Conservation (phyloP, 2,329 filamentous ascomycete genomes). For the Capronia coronata region DNA sequence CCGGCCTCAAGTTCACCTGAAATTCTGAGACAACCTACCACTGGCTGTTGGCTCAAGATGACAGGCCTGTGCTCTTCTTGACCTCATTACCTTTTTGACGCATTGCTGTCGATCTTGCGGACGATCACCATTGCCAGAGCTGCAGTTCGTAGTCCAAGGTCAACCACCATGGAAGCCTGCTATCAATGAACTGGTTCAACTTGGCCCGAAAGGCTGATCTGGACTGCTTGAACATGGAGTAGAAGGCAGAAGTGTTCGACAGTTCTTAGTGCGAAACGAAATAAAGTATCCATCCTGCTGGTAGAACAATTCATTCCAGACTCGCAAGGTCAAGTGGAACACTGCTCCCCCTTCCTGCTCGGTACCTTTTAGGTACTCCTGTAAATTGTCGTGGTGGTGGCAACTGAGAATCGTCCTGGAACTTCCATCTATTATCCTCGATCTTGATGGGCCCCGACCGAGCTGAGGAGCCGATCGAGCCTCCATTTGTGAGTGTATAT, state of each 20-base stretch:
- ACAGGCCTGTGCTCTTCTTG: no score
- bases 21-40: background rate
- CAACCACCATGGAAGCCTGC: no score
- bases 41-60: background rate
- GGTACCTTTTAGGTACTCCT: conserved; percentile 69
- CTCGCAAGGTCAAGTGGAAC: conserved; percentile 71
- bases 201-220: no score
- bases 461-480: conserved; percentile 24
- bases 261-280: background rate
- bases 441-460: conserved; percentile 39
- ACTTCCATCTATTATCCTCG: conserved; percentile 77
- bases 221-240: no score
- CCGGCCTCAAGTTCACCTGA: background rate
- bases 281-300: background rate
- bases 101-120: background rate
- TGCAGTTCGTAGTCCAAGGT: no score
- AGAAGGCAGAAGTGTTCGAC: no score
- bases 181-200: no score
- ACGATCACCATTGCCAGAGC: no score
- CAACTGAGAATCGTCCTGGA: conserved; percentile 72
- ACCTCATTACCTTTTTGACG: background rate
- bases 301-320: conserved; percentile 15
- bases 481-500: conserved; percentile 66
- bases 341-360: conserved; percentile 86
- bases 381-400: conserved; percentile 78